Conservation (phyloP, 768 basidiomycete species). For the Ramaria sp. region DNA sequence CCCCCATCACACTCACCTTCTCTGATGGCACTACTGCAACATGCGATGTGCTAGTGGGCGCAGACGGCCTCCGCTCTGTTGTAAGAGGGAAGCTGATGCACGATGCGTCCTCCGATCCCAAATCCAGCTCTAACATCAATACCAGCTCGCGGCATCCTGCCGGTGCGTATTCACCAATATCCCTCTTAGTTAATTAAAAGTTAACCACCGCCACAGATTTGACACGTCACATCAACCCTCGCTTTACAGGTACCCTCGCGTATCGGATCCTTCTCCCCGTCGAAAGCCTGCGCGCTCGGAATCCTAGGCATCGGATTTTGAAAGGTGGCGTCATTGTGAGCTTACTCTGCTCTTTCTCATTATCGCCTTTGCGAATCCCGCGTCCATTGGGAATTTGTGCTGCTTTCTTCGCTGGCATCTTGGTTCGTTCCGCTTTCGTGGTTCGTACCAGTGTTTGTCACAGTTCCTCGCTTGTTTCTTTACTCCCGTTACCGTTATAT, state of each 20-base stretch:
- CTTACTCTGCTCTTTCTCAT: too few species aligned
- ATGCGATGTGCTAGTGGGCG: slow-evolving; percentile 59
- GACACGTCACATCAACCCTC: slow-evolving; percentile 31
- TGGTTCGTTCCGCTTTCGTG: too few species aligned
- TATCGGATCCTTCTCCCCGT: slow-evolving; percentile 51
- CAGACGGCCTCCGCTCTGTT: slow-evolving; percentile 56
- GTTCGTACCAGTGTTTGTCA: too few species aligned
- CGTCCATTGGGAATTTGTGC: too few species aligned
- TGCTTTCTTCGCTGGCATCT: too few species aligned
- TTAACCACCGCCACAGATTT: slow-evolving; percentile 15
- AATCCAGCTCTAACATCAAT: slow-evolving; percentile 20
- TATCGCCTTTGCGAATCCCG: not conserved
- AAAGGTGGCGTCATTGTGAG: not conserved
- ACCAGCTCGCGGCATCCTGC: slow-evolving; percentile 26
- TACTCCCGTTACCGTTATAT: too few species aligned
- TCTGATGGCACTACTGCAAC: slow-evolving; percentile 46
- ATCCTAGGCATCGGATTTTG: slow-evolving; percentile 3
- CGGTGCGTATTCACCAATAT: too few species aligned
- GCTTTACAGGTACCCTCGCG: slow-evolving; percentile 47
- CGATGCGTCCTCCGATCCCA: not conserved
- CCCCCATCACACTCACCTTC: slow-evolving; percentile 39
- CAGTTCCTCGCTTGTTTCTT: too few species aligned
- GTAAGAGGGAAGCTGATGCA: slow-evolving; percentile 27
- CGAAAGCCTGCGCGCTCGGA: slow-evolving; percentile 26
- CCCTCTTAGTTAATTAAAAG: too few species aligned